Evolutionary conservation across 169 alveolate species (phyloP), one percentile per base, ranked within the genome.

Genomic region (Plasmodium relictum): DNA sequence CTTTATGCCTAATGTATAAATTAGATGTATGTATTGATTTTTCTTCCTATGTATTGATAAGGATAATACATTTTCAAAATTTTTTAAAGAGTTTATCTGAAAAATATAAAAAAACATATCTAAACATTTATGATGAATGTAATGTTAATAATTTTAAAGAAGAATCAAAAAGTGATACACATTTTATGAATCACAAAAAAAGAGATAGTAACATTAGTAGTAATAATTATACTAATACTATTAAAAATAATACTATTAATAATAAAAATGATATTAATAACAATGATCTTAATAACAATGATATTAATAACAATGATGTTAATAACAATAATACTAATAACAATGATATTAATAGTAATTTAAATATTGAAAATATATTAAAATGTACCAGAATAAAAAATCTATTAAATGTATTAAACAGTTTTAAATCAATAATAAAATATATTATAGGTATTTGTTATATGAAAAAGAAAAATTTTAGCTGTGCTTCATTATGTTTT

Each of bases 381-480:
- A 86, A 59, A 50, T 86, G 58, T 16, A 45, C 58, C 14, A 9
- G 63, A 24, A 8, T 70, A 6, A 56, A 39, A 31, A 86, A 86
- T n/a, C 24, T 86, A 14, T 14, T 86, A 41, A 37, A 39, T n/a
- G 41, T 31, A 18, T 22, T 72, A 44, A 42, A 50, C 24, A 54
- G 12, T 22, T 39, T 86, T 20, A 86, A 86, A 52, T 44, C 87
- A 6, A 69, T 86, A 59, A n/a, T 86, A 58, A 86, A 86, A 71
- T 71, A 72, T 18, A 70, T 86, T 5, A 86, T 86, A 2, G 92
- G 92, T 4, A 48, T 86, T 9, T 86, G 92, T 39, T 86, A 86
- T 59, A 39, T 86, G 74, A 86, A 86, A 63, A 69, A 86, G 62
- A 86, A 71, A 73, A 65, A 86, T 20, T 86, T 73, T 45, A 59